phyloP scores from a whole-genome alignment of 2,329 filamentous ascomycete genomes.

The Fulvia fulva region DNA sequence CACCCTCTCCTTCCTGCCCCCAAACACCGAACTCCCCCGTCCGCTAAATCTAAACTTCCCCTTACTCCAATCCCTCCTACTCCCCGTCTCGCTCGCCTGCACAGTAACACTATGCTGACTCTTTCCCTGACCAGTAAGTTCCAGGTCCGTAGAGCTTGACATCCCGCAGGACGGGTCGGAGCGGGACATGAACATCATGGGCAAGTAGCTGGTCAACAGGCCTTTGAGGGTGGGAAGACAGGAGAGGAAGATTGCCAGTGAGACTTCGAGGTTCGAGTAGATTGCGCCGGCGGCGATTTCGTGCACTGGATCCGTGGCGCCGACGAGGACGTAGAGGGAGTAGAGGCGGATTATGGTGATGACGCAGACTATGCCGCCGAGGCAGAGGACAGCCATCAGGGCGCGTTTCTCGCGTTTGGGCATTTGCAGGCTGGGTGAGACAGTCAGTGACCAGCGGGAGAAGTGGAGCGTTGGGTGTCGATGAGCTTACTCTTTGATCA shows the following conservation, averaged over 20 bases:
- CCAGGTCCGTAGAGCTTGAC: background rate
- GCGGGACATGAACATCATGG: background rate
- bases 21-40: background rate
- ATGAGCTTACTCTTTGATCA: constrained; percentile 17
- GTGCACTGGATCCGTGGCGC: constrained; percentile 21
- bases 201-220: background rate
- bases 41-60: background rate
- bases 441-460: background rate
- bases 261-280: constrained; percentile 13
- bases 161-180: background rate
- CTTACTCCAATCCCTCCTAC: background rate
- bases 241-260: background rate
- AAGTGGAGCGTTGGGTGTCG: too few relatives aligned
- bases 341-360: constrained; percentile 29
- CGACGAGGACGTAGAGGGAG: constrained; percentile 24
- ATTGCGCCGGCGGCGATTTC: constrained; percentile 21
- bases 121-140: background rate
- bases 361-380: constrained; percentile 31
- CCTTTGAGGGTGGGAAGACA: constrained; percentile 5
- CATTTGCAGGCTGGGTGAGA: constrained; percentile 25
- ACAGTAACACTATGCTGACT: background rate
- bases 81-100: background rate
- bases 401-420: constrained; percentile 29
- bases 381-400: constrained; percentile 31
- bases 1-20: background rate